A percentile compares a stretch with the other conserved stretches of the same genome.
These are phyloP conservation scores for Clavispora carvajalis DNA, from an alignment of 805 yeast species.

Conservation along the genomic window DNA sequence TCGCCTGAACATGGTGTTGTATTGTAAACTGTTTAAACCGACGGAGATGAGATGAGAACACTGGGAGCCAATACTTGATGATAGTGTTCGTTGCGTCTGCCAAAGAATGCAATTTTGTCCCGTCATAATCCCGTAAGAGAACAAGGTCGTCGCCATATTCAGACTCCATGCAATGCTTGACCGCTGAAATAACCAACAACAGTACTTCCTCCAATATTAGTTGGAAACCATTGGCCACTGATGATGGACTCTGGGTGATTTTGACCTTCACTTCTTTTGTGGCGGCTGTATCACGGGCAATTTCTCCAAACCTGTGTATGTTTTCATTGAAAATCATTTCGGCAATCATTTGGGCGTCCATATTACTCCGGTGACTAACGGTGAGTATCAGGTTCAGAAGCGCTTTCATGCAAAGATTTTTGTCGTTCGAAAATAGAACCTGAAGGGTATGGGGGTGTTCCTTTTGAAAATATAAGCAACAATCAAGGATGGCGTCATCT, in stretches of 20 bases:
- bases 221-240: constrained; percentile 9
- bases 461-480: constrained; percentile 61
- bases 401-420: constrained; percentile 76
- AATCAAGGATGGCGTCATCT: constrained; percentile 84
- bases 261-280: constrained; percentile 8
- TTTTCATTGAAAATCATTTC: constrained; percentile 36
- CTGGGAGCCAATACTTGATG: constrained; percentile 39
- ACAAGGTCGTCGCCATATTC: constrained; percentile 56
- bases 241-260: not conserved
- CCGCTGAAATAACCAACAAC: constrained; percentile 37
- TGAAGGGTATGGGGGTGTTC: constrained; percentile 35
- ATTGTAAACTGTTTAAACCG: constrained; percentile 13
- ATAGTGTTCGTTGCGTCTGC: constrained; percentile 39
- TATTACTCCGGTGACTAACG: constrained; percentile 43
- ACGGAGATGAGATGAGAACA: constrained; percentile 48
- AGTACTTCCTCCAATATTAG: constrained; percentile 39
- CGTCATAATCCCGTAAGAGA: constrained; percentile 43
- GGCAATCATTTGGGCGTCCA: constrained; percentile 43
- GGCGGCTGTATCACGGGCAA: constrained; percentile 4
- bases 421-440: constrained; percentile 74
- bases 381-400: constrained; percentile 61
- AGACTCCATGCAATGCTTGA: constrained; percentile 46
- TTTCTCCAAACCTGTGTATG: constrained; percentile 17
- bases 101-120: constrained; percentile 28
- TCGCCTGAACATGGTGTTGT: constrained; percentile 13